A percentile compares a stretch with the other conserved stretches of the same genome.
Conservation (phyloP, 176 grass and related monocot genomes). For the Raddia distichophylla region DNA sequence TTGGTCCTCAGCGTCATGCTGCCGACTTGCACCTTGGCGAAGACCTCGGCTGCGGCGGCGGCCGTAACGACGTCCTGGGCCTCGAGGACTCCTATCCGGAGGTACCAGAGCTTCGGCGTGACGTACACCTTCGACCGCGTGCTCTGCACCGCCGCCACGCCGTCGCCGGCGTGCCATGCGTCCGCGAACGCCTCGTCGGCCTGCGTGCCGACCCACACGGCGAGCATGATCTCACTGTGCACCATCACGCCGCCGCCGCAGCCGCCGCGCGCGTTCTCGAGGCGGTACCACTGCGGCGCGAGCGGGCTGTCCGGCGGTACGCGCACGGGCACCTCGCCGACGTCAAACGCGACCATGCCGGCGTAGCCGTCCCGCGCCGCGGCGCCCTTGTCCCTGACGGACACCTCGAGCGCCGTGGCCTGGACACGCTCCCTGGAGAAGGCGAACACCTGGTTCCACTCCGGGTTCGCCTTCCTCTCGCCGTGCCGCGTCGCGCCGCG, state of each 20-base stretch:
- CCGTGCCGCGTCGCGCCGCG: constrained; percentile 52
- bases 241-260: constrained; percentile 33
- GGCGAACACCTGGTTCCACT: constrained; percentile 87
- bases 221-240: constrained; percentile 60
- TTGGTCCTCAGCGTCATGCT: constrained; percentile 59
- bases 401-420: constrained; percentile 67
- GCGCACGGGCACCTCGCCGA: constrained; percentile 61
- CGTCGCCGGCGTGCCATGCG: constrained; percentile 47
- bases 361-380: constrained; percentile 51
- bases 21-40: constrained; percentile 66
- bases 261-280: constrained; percentile 9
- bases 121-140: constrained; percentile 60
- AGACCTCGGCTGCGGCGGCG: constrained; percentile 39
- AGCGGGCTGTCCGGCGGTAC: constrained; percentile 82
- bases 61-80: constrained; percentile 48
- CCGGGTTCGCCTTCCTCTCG: constrained; percentile 43
- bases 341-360: constrained; percentile 63
- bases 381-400: constrained; percentile 55
- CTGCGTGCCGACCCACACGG: constrained; percentile 71
- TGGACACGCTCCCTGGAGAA: constrained; percentile 69
- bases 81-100: constrained; percentile 43
- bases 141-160: constrained; percentile 32
- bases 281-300: constrained; percentile 77
- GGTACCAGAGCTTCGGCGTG: constrained; percentile 56
- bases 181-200: constrained; percentile 64